Percentiles rank a stretch among this genome's conserved stretches.
Conservation (phyloP, 1,284 basidiomycete genomes). For the Trichosporon sp. region DNA sequence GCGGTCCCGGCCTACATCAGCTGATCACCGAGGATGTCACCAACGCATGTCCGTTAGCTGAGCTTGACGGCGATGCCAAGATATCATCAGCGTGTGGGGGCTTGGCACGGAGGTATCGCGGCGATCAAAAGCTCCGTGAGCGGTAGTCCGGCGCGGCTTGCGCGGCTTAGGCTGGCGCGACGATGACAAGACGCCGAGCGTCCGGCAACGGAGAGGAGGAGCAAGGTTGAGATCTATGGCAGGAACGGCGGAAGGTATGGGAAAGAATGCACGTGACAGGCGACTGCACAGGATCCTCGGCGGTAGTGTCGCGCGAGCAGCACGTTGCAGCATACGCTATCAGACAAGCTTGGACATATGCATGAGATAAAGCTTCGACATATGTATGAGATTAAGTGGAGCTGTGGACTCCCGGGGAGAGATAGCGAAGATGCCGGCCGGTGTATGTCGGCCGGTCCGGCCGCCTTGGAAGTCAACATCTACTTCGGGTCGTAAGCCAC, state of each 20-base stretch:
- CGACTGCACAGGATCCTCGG: too few species aligned
- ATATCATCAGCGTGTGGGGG: background rate
- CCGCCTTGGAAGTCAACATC: background rate
- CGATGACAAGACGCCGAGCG: background rate
- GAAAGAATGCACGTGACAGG: background rate
- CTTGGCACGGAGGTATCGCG: background rate
- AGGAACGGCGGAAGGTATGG: background rate
- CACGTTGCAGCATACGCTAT: background rate
- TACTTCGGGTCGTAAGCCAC: slow-evolving; percentile 31
- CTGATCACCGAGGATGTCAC: background rate
- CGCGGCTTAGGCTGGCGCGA: too few species aligned
- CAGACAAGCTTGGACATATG: background rate
- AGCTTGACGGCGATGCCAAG: background rate
- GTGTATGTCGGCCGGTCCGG: too few species aligned
- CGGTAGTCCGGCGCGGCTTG: background rate
- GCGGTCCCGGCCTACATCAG: background rate
- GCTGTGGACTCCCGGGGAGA: too few species aligned
- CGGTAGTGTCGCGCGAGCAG: background rate
- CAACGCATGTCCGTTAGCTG: background rate
- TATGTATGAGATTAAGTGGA: too few species aligned
- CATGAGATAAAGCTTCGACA: too few species aligned
- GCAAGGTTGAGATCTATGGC: background rate
- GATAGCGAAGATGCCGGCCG: too few species aligned
- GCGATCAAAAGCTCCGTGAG: background rate
- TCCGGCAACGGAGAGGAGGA: background rate